Conservation (phyloP, 75 land plant genomes). For the Chamaecyparis obtusa region DNA sequence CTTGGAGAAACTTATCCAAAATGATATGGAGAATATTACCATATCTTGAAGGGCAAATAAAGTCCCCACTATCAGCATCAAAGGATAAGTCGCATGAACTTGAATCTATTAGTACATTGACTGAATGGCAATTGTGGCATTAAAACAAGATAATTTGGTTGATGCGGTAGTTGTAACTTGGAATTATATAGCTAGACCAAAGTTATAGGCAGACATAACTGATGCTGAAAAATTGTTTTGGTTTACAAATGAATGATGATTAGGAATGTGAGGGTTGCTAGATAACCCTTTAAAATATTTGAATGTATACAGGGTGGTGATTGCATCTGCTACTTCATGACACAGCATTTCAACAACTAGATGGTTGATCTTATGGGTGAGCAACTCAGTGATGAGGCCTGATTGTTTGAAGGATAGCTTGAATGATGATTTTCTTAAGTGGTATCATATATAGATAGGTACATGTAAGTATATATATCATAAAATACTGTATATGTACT, state of each 20-base stretch:
- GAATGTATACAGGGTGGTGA: not conserved
- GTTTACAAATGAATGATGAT: not conserved
- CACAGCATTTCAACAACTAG: not conserved
- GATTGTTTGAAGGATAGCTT: not conserved
- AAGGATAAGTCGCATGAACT: not conserved
- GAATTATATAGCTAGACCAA: not conserved
- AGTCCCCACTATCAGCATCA: not conserved
- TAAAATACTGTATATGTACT: too few species aligned
- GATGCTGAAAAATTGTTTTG: not conserved
- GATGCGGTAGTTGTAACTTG: not conserved
- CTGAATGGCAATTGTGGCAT: not conserved
- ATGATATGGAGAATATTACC: not conserved
- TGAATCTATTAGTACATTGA: not conserved
- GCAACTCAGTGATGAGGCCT: not conserved
- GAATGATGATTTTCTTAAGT: not conserved
- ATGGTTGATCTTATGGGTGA: not conserved
- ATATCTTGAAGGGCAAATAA: not conserved
- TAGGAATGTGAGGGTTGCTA: not conserved
- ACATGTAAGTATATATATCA: too few species aligned
- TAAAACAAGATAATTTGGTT: too few species aligned
- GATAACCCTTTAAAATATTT: not conserved
- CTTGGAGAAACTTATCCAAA: not conserved
- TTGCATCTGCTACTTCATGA: not conserved
- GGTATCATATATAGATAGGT: not conserved
- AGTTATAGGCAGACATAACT: not conserved